Percentiles rank a stretch among this genome's conserved stretches.
These are phyloP conservation scores for Pseudogymnoascus sp. DNA, from an alignment of 2,329 filamentous ascomycete species.

Conservation along the genomic window DNA sequence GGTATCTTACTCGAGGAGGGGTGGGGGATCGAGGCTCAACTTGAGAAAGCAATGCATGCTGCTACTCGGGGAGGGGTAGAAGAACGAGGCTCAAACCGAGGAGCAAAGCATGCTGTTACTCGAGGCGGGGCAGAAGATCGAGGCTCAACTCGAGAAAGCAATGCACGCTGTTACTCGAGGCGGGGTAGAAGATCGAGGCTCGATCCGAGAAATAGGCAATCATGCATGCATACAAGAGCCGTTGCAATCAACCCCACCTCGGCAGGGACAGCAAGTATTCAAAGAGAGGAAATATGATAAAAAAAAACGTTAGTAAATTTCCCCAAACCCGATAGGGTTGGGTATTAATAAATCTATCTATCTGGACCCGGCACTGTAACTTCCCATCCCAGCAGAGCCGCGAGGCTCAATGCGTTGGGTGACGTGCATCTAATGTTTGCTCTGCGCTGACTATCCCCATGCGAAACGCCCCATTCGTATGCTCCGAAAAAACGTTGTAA, in stretches of 20 bases:
- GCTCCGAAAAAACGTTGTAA: not conserved
- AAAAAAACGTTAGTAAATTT: not conserved
- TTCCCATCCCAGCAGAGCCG: not conserved
- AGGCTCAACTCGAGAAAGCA: not conserved
- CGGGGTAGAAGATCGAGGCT: too few relatives aligned
- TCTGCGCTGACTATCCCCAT: not conserved
- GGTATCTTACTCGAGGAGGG: too few relatives aligned
- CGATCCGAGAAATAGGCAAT: too few relatives aligned
- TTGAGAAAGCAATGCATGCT: too few relatives aligned
- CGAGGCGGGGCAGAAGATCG: not conserved
- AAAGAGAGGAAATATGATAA: not conserved
- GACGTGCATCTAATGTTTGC: constrained; percentile 2
- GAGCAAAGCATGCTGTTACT: not conserved
- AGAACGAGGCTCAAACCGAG: too few relatives aligned
- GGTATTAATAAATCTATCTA: not conserved
- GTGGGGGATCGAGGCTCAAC: not conserved
- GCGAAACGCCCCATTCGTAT: not conserved
- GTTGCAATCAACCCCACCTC: not conserved
- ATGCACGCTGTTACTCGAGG: too few relatives aligned
- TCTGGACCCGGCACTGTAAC: not conserved
- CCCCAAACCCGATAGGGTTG: not conserved
- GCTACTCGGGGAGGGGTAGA: too few relatives aligned
- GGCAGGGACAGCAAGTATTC: not conserved
- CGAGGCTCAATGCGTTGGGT: not conserved
- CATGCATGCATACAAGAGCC: too few relatives aligned